Evolutionary conservation across 1,284 basidiomycete genomes (phyloP).

Genomic region (Trichosporon inkin): DNA sequence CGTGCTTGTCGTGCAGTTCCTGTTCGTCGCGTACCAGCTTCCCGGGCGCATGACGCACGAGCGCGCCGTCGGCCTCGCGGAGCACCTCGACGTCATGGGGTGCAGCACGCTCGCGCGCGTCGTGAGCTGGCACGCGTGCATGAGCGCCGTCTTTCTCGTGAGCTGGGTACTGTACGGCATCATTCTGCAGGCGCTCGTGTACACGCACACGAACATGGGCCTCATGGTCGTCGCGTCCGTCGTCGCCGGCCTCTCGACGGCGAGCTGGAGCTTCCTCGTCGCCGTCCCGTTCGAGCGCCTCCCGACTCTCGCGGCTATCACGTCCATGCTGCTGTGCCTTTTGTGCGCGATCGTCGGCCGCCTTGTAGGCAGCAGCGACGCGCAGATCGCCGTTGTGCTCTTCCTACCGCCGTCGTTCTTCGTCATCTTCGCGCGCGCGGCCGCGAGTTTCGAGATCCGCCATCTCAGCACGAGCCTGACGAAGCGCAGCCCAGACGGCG

Average conservation of each 20-base stretch:
- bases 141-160: conserved; percentile 59
- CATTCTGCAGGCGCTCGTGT: conserved; percentile 64
- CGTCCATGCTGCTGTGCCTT: background rate
- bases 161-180: conserved; percentile 64
- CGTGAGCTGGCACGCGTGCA: conserved; percentile 62
- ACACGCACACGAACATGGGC: conserved; percentile 59
- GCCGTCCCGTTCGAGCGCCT: conserved; percentile 30
- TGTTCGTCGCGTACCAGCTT: conserved; percentile 69
- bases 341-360: conserved; percentile 61
- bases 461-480: conserved; percentile 56
- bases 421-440: conserved; percentile 63
- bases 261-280: conserved; percentile 36
- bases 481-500: conserved; percentile 59
- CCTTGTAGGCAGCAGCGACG: conserved; percentile 56
- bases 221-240: conserved; percentile 64
- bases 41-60: conserved; percentile 64
- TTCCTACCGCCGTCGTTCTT: conserved; percentile 72
- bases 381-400: conserved; percentile 58
- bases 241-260: conserved; percentile 55
- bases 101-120: conserved; percentile 63
- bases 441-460: conserved; percentile 64
- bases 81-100: conserved; percentile 70
- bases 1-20: conserved; percentile 61
- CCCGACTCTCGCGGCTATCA: conserved; percentile 31
- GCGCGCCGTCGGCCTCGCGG: conserved; percentile 59